phyloP scores from a whole-genome alignment of 1,284 basidiomycete genomes.

The Schizophyllum commune region DNA sequence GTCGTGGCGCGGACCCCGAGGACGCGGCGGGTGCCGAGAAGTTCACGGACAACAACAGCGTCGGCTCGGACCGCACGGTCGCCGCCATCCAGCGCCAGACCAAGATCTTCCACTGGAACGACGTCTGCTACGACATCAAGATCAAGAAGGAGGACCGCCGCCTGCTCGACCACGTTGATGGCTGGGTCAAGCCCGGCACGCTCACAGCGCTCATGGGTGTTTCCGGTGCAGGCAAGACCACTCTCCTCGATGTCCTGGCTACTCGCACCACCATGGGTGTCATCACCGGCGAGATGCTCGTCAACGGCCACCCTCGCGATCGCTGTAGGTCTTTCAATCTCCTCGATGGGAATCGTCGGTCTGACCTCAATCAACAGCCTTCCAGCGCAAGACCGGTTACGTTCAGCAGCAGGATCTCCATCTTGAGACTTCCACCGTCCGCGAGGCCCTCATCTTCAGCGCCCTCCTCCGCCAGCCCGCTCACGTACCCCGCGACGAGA shows the following conservation, averaged over 20 bases:
- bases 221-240: slow-evolving; percentile 70
- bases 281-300: slow-evolving; percentile 71
- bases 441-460: slow-evolving; percentile 80
- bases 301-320: slow-evolving; percentile 54
- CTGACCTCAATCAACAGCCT: neutral
- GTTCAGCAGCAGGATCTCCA: slow-evolving; percentile 81
- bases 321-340: slow-evolving; percentile 2
- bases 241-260: slow-evolving; percentile 78
- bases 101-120: slow-evolving; percentile 58
- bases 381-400: slow-evolving; percentile 44
- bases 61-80: neutral
- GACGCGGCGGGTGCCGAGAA: slow-evolving; percentile 3
- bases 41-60: slow-evolving; percentile 1
- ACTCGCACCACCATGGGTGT: slow-evolving; percentile 75
- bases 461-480: slow-evolving; percentile 76
- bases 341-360: neutral
- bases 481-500: slow-evolving; percentile 60
- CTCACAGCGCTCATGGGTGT: slow-evolving; percentile 76
- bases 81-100: slow-evolving; percentile 11
- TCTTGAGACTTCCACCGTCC: slow-evolving; percentile 65
- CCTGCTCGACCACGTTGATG: slow-evolving; percentile 74
- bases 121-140: slow-evolving; percentile 55
- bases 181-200: slow-evolving; percentile 78
- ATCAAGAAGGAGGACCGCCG: slow-evolving; percentile 48
- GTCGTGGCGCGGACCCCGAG: slow-evolving; percentile 12